phyloP scores from a whole-genome alignment of 148 eudicot species.

The Nepenthes gracilis region DNA sequence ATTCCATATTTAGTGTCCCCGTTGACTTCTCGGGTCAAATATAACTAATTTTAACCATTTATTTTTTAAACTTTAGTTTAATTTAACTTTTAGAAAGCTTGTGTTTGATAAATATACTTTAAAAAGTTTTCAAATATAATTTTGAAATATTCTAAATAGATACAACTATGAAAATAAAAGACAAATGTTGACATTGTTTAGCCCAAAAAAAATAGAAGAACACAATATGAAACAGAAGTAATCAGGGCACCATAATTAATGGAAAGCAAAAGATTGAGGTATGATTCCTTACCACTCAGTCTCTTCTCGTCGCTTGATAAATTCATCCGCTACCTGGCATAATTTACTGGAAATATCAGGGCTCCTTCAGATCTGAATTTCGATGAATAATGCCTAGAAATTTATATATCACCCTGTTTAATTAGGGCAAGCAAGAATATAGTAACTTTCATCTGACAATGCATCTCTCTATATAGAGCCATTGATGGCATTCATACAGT shows the following conservation, averaged over 20 bases:
- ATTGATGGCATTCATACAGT: background rate
- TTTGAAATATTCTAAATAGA: too few species aligned
- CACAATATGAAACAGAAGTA: background rate
- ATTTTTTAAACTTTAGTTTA: too few species aligned
- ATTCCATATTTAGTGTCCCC: too few species aligned
- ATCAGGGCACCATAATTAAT: background rate
- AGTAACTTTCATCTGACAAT: background rate
- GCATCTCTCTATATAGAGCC: background rate
- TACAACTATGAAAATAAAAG: too few species aligned
- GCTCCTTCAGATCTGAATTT: background rate
- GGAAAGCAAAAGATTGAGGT: background rate
- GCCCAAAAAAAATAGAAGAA: too few species aligned
- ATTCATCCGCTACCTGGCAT: slow-evolving; percentile 87
- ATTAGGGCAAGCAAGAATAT: background rate
- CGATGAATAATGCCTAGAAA: background rate
- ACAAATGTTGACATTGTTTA: too few species aligned
- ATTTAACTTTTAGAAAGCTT: background rate
- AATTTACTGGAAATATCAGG: background rate
- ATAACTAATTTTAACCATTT: background rate
- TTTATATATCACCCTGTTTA: background rate
- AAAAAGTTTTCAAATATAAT: too few species aligned
- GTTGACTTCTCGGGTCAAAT: too few species aligned
- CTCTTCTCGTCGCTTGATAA: slow-evolving; percentile 78
- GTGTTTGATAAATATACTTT: too few species aligned
- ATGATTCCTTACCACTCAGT: slow-evolving; percentile 75